These are phyloP conservation scores for Xylariomycetidae sp. DNA, from an alignment of 2,329 filamentous ascomycete genomes.

Conservation along the genomic window DNA sequence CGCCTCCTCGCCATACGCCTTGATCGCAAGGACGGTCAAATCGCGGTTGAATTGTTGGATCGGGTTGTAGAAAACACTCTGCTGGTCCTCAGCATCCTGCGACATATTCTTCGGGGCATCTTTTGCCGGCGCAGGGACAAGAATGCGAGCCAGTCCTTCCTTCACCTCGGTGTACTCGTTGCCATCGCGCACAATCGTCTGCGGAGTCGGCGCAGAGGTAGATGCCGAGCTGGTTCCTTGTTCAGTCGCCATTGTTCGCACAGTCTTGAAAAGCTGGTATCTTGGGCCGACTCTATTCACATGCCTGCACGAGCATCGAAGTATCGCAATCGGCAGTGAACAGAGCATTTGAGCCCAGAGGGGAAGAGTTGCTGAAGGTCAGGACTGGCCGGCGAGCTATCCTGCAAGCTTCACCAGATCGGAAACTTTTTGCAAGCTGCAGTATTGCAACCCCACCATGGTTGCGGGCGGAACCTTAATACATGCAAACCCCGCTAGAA, in stretches of 20 bases:
- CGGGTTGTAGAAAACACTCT: constrained; percentile 96
- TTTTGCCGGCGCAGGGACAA: constrained; percentile 38
- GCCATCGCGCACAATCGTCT: constrained; percentile 35
- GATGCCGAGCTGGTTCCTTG: constrained; percentile 15
- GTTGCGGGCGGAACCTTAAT: too few species aligned
- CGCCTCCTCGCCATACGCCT: constrained; percentile 72
- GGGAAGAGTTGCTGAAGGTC: too few species aligned
- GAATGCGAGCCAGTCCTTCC: constrained; percentile 52
- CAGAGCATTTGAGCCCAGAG: constrained; percentile 10
- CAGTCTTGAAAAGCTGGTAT: constrained; percentile 9
- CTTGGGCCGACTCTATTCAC: constrained; percentile 11
- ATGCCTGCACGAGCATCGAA: constrained; percentile 10
- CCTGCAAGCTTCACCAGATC: too few species aligned
- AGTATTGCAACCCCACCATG: too few species aligned
- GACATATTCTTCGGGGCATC: constrained; percentile 27
- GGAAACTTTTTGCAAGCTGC: too few species aligned
- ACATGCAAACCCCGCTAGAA: too few species aligned
- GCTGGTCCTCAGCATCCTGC: constrained; percentile 51
- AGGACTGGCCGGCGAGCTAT: too few species aligned
- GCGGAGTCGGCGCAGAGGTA: constrained; percentile 19
- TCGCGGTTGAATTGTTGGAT: constrained; percentile 99
- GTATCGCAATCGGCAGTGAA: neutral
- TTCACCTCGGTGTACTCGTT: constrained; percentile 45
- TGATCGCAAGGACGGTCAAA: constrained; percentile 85
- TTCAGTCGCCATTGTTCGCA: constrained; percentile 22